phyloP scores from a whole-genome alignment of 345 rosid genomes.

The Populus ilicifolia region DNA sequence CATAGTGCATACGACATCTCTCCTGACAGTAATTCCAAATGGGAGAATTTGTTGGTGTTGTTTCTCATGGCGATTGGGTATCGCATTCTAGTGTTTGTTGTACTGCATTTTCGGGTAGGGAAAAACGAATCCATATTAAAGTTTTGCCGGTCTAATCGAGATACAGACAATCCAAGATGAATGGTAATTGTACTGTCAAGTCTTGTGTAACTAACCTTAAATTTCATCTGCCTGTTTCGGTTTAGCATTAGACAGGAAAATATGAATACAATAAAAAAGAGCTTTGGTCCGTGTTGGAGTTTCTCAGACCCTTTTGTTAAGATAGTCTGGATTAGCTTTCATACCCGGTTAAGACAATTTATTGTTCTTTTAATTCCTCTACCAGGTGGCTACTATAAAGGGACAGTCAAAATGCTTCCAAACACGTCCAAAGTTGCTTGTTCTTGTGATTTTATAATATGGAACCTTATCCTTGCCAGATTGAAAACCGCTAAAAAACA shows the following conservation, averaged over 20 bases:
- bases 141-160: constrained; percentile 33
- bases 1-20: constrained; percentile 72
- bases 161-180: constrained; percentile 45
- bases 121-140: constrained; percentile 28
- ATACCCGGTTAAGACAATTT: background rate
- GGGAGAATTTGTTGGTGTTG: constrained; percentile 77
- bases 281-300: background rate
- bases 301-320: background rate
- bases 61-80: constrained; percentile 79
- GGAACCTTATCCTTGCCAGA: too few relatives aligned
- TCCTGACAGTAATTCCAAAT: constrained; percentile 61
- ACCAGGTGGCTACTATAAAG: too few relatives aligned
- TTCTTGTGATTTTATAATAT: too few relatives aligned
- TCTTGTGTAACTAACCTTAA: background rate
- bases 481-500: too few relatives aligned
- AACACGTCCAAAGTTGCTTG: too few relatives aligned
- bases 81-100: constrained; percentile 54
- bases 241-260: background rate
- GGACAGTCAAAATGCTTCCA: too few relatives aligned
- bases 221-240: background rate
- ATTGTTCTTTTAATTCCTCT: background rate
- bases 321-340: background rate
- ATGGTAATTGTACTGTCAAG: constrained; percentile 8
- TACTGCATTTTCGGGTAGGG: constrained; percentile 49
- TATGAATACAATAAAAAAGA: background rate